phyloP scores from a whole-genome alignment of 495 filamentous ascomycete species.

The Penicillium simplicissimum region DNA sequence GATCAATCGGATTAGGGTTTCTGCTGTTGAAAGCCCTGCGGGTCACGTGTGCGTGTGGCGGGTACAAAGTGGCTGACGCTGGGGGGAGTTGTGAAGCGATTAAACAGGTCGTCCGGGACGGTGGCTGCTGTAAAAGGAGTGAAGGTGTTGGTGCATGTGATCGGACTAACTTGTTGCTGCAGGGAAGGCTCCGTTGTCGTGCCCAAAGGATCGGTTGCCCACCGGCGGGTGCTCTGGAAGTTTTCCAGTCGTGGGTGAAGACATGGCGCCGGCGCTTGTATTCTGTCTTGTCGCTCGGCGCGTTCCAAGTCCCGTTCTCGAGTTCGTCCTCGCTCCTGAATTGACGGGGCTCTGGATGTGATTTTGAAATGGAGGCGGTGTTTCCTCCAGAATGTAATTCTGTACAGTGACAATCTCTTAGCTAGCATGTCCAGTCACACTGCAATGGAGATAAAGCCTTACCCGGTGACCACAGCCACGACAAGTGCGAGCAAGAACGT shows the following conservation, averaged over 20 bases:
- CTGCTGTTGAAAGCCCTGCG: conserved; percentile 21
- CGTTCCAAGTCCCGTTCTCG: conserved; percentile 13
- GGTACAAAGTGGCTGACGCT: conserved; percentile 6
- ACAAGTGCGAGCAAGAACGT: conserved; percentile 19
- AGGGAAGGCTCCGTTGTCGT: background rate
- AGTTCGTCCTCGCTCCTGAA: background rate
- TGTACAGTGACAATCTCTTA: background rate
- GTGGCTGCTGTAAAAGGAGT: background rate
- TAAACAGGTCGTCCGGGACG: background rate
- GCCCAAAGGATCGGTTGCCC: background rate
- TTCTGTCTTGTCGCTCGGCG: background rate
- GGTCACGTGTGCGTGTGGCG: conserved; percentile 17
- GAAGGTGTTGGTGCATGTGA: background rate
- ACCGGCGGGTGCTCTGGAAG: background rate
- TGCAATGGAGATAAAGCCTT: conserved; percentile 1
- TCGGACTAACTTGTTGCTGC: background rate
- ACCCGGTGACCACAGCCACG: conserved; percentile 18
- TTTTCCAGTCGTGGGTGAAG: conserved; percentile 14
- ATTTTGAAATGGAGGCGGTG: conserved; percentile 23
- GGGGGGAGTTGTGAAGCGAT: conserved; percentile 2
- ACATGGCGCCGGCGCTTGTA: conserved; percentile 1
- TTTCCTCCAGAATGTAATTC: conserved; percentile 19
- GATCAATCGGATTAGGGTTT: conserved; percentile 43
- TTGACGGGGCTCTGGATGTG: conserved; percentile 6
- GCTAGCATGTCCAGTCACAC: background rate